Evolutionary conservation across 2,329 filamentous ascomycete species (phyloP).

Genomic region (Pseudogymnoascus sp.): DNA sequence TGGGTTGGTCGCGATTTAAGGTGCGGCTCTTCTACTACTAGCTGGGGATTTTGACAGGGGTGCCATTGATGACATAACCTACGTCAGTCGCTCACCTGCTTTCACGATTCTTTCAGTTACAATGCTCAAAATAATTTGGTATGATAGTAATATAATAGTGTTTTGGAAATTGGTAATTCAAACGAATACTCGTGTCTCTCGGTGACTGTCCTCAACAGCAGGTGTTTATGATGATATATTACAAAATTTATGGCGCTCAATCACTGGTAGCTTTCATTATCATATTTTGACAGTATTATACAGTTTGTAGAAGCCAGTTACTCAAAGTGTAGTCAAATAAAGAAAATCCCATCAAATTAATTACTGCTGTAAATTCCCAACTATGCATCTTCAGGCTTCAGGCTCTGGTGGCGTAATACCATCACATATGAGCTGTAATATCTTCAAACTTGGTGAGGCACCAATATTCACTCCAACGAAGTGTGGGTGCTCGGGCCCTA

Average conservation of each 20-base stretch:
- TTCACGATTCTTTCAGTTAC: neutral
- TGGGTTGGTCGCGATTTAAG: constrained; percentile 1
- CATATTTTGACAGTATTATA: neutral
- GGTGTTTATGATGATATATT: neutral
- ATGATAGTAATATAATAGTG: neutral
- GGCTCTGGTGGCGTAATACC: no score
- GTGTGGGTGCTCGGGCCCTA: neutral
- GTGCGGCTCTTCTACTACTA: neutral
- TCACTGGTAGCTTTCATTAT: neutral
- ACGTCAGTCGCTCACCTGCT: neutral
- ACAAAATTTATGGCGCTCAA: no score
- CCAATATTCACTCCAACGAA: neutral
- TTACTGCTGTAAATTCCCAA: neutral
- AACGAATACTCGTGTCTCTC: neutral
- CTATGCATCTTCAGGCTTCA: no score
- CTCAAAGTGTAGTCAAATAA: neutral
- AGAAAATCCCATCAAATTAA: neutral
- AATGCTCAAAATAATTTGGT: neutral
- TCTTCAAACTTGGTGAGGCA: neutral
- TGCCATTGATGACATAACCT: neutral
- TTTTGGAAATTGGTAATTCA: neutral
- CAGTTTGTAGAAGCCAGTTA: neutral
- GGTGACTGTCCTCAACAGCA: neutral
- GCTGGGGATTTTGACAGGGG: neutral
- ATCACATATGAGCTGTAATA: no score